A percentile compares a stretch with the other conserved stretches of the same genome.
phyloP scores from a whole-genome alignment of 345 rosid species.

The Hypericum androsaemum region DNA sequence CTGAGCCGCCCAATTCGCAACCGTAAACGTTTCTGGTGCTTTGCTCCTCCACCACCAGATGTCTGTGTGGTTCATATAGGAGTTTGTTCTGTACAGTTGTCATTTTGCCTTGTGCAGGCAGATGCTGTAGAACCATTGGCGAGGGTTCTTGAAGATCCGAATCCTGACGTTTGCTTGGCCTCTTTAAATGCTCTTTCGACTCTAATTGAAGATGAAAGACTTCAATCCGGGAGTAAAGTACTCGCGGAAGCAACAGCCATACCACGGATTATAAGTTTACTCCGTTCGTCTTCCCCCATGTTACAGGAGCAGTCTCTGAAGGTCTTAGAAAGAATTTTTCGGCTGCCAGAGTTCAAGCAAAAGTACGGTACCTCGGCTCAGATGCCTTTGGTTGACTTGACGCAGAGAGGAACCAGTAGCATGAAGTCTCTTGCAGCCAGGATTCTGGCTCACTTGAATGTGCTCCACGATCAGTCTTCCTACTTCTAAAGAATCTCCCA shows the following conservation, averaged over 20 bases:
- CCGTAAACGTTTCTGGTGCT: conserved; percentile 37
- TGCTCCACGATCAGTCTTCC: conserved; percentile 58
- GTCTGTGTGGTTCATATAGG: conserved; percentile 47
- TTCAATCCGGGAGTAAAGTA: conserved; percentile 48
- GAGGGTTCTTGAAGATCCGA: conserved; percentile 36
- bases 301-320: conserved; percentile 49
- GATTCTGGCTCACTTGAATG: conserved; percentile 55
- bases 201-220: conserved; percentile 40
- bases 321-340: conserved; percentile 53
- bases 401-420: conserved; percentile 49
- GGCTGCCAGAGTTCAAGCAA: conserved; percentile 43
- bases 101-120: conserved; percentile 65
- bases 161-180: conserved; percentile 41
- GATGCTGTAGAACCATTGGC: conserved; percentile 44
- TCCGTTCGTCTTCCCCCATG: conserved; percentile 35
- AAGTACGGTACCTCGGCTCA: conserved; percentile 52
- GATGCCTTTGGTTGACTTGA: conserved; percentile 51
- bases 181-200: conserved; percentile 54
- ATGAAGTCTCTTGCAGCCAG: conserved; percentile 55
- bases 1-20: conserved; percentile 31
- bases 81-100: conserved; percentile 41
- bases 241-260: conserved; percentile 49
- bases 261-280: conserved; percentile 32
- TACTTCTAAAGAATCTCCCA: conserved; percentile 31
- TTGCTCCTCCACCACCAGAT: conserved; percentile 33